These are phyloP conservation scores for Aspergillus fructus DNA, from an alignment of 2,329 filamentous ascomycete genomes.

Conservation along the genomic window DNA sequence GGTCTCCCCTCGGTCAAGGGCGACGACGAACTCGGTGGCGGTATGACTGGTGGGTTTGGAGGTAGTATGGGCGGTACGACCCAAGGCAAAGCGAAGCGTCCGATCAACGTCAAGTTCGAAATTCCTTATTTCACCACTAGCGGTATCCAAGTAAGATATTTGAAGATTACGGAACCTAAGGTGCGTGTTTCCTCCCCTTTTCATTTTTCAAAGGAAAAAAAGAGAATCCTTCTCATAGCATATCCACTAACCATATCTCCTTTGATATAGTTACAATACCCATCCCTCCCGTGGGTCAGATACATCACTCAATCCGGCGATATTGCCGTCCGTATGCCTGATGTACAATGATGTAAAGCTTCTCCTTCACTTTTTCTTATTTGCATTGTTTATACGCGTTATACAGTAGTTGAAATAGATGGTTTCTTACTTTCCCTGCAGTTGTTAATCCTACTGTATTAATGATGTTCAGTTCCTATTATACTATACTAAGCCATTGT, in stretches of 20 bases:
- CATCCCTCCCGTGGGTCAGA: slow-evolving; percentile 92
- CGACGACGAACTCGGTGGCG: slow-evolving; percentile 91
- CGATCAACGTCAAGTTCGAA: slow-evolving; percentile 99
- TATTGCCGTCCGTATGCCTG: slow-evolving; percentile 92
- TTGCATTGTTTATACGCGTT: background rate
- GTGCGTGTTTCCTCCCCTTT: slow-evolving; percentile 53
- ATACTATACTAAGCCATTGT: too few relatives aligned
- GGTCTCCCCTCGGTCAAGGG: slow-evolving; percentile 91
- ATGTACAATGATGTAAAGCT: slow-evolving; percentile 64
- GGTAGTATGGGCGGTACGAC: slow-evolving; percentile 92
- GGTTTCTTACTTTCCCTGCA: background rate
- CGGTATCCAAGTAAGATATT: slow-evolving; percentile 95
- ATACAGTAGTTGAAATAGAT: slow-evolving; percentile 10
- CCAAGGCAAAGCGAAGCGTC: slow-evolving; percentile 86
- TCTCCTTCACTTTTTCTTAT: background rate
- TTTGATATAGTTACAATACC: slow-evolving; percentile 82
- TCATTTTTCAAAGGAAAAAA: too few relatives aligned
- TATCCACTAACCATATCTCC: background rate
- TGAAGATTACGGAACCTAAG: slow-evolving; percentile 99
- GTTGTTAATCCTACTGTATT: background rate
- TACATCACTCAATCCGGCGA: slow-evolving; percentile 99
- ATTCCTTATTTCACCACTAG: slow-evolving; percentile 99
- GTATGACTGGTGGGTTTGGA: slow-evolving; percentile 96
- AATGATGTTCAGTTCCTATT: too few relatives aligned
- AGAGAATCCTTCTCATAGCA: background rate